Evolutionary conservation across 305 asterid genomes (phyloP), one percentile per base, ranked within the genome.

Genomic region (Andrographis paniculata): DNA sequence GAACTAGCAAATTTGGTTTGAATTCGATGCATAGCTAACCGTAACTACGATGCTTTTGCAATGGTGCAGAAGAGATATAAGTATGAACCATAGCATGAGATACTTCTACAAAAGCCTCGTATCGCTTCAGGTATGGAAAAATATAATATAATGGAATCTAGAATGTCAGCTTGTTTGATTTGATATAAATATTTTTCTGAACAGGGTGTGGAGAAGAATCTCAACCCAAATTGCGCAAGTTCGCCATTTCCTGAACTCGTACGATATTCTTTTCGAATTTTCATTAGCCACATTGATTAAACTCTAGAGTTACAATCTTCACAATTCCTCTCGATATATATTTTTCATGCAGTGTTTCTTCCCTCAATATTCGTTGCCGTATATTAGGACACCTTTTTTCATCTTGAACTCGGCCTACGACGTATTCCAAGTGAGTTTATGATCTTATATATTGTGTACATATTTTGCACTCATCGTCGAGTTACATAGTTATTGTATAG

Each of bases 391-490:
- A 9, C 98, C 98, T 20, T 73, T 67, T 65, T 86, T 91, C 80
- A 66, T 91, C 70, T 64, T 91, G 63, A 91, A 91, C 79, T 53
- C 98, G 4, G 98, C 96, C 5, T 89, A 82, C 57, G 98, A 89
- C 57, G 84, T 75, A 23, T 86, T n/a, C 72, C 98, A 91, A 71
- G 98, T 91, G 78, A 73, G 94, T 48, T 15, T 27, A 41, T 61
- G 30, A 12, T 33, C 39, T 6, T 11, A 33, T 33, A 8, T 6
- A n/a, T 33, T n/a, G n/a, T n/a, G n/a, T n/a, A n/a, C n/a, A n/a
- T n/a, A n/a, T n/a, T n/a, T n/a, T n/a, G n/a, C n/a, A n/a, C n/a
- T n/a, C n/a, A n/a, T n/a, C n/a, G n/a, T n/a, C n/a, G n/a, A n/a
- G n/a, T n/a, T n/a, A n/a, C n/a, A n/a, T n/a, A n/a, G n/a, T n/a